Conservation (phyloP, 2,329 filamentous ascomycete species). For the Exophiala mesophila region DNA sequence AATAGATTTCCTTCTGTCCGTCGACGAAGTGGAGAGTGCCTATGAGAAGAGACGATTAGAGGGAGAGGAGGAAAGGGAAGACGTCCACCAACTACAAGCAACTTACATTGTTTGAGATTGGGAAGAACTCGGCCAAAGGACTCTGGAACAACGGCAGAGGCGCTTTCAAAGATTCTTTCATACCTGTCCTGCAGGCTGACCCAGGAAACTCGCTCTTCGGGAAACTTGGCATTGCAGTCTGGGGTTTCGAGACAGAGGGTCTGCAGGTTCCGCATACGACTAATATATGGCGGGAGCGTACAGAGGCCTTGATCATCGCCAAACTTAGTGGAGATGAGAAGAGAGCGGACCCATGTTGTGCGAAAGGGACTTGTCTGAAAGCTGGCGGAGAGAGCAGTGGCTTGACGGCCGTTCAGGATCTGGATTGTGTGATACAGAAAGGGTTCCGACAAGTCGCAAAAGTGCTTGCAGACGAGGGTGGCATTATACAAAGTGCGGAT, state of each 20-base stretch:
- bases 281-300: conserved; percentile 20
- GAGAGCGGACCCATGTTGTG: conserved; percentile 20
- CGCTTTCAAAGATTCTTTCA: conserved; percentile 23
- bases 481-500: conserved; percentile 14
- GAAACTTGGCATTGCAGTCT: conserved; percentile 24
- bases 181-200: conserved; percentile 25
- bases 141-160: conserved; percentile 20
- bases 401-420: conserved; percentile 19
- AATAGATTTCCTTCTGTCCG: conserved; percentile 22
- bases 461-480: conserved; percentile 19
- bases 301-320: conserved; percentile 23
- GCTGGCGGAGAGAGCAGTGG: conserved; percentile 13
- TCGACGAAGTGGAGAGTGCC: conserved; percentile 28
- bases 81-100: too few species aligned
- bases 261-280: conserved; percentile 24
- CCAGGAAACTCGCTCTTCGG: conserved; percentile 24
- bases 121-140: conserved; percentile 19
- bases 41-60: conserved; percentile 1
- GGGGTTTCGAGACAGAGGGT: conserved; percentile 24
- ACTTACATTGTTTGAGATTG: conserved; percentile 18
- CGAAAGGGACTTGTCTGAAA: conserved; percentile 20
- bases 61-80: not conserved
- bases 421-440: conserved; percentile 23
- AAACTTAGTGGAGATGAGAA: conserved; percentile 26
- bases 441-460: conserved; percentile 23